Evolutionary conservation across 2,329 filamentous ascomycete genomes (phyloP), one percentile per base, ranked within the genome.

Genomic region (Neonectria punicea): DNA sequence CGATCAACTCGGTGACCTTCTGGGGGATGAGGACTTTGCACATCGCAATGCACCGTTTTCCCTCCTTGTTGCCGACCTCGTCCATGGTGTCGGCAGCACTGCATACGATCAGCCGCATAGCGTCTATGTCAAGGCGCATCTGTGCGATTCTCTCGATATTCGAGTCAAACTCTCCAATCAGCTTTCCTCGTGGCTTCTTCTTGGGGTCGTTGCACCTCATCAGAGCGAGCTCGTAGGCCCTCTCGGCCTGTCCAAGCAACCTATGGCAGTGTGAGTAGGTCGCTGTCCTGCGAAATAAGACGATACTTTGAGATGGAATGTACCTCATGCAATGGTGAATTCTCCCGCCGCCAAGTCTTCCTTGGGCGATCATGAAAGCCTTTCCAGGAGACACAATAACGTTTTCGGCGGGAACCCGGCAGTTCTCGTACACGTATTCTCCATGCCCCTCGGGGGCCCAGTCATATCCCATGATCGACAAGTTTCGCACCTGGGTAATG

Each of bases 391-490:
- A 60, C 4, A 67, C 51, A 10, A 67, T 59, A 4, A 67, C 62
- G 28, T 65, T 67, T 18, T 56, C 53, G 9, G 34, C 65, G 9
- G 94, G 94, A 0, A 97, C 92, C 62, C 93, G 91, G 65, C 97
- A 94, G 77, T 97, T 91, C 61, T 89, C 85, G 83, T 97, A 97
- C 53, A 84, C 86, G 79, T 97, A 90, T 80, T 98, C 93, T 43
- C 93, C 94, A 83, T 98, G 94, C 66, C 94, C 94, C 79, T 98
- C 94, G 6, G 94, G 94, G 13, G 94, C 94, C 75, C 97, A 94
- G 78, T 97, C 94, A 81, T 93, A 97, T 62, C 94, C 94, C 80
- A 95, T 95, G 67, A 97, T 93, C 20, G 86, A 90, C 55, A 98
- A 83, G 90, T 97, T 97, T 72, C 94, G 91, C 80, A 96, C 87